phyloP scores from a whole-genome alignment of 805 yeast species.

The Saturnispora ahearnii region DNA sequence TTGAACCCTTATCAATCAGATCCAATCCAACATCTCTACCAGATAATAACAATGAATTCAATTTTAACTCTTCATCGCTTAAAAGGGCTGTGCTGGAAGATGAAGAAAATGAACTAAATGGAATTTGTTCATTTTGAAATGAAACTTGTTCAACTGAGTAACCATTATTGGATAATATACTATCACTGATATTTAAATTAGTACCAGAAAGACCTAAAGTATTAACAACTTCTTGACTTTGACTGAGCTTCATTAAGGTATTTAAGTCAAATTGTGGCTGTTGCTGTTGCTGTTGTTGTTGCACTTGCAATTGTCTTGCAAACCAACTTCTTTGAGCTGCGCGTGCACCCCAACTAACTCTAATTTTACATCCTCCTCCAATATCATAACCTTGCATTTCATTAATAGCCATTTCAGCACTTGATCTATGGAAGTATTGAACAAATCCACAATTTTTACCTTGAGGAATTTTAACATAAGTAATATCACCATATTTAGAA shows the following conservation, averaged over 20 bases:
- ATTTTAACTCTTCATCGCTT: constrained; percentile 26
- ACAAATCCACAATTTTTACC: constrained; percentile 81
- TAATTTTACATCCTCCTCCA: constrained; percentile 63
- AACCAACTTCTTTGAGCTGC: constrained; percentile 35
- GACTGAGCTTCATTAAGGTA: constrained; percentile 9
- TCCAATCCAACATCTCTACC: constrained; percentile 50
- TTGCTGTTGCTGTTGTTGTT: constrained; percentile 17
- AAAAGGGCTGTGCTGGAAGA: constrained; percentile 13
- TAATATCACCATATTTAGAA: constrained; percentile 63
- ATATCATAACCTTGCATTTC: constrained; percentile 88
- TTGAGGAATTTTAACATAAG: constrained; percentile 69
- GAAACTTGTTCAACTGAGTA: constrained; percentile 15
- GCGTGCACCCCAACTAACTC: constrained; percentile 81
- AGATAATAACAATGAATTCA: constrained; percentile 46
- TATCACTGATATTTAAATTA: constrained; percentile 18
- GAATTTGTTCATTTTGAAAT: constrained; percentile 21
- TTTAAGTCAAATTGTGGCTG: constrained; percentile 9
- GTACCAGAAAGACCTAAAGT: constrained; percentile 21
- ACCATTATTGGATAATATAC: constrained; percentile 13
- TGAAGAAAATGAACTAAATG: constrained; percentile 19
- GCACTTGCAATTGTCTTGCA: constrained; percentile 27
- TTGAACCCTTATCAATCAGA: constrained; percentile 38
- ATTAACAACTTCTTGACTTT: constrained; percentile 16
- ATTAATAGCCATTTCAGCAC: constrained; percentile 78
- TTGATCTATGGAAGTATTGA: constrained; percentile 64